These are phyloP conservation scores for Fusarium cicatricum DNA, from an alignment of 2,329 filamentous ascomycete species.

Conservation along the genomic window DNA sequence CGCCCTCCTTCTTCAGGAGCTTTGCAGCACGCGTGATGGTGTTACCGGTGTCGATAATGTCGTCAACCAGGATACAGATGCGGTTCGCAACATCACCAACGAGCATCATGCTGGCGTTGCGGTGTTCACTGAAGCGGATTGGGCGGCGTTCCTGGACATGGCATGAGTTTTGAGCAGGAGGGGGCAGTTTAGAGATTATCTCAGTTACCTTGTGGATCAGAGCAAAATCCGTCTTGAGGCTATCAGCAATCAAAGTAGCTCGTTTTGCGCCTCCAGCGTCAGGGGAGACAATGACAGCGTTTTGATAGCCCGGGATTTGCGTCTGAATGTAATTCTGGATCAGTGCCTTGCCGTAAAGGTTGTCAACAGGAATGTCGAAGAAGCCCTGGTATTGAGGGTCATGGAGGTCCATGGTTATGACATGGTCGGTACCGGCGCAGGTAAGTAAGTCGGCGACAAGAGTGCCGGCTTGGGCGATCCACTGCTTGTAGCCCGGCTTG, in stretches of 20 bases:
- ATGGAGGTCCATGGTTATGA: conserved; percentile 97
- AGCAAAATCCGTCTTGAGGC: conserved; percentile 92
- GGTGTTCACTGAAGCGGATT: conserved; percentile 85
- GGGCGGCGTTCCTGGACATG: conserved; percentile 79
- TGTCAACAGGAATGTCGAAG: conserved; percentile 98
- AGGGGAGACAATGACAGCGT: conserved; percentile 92
- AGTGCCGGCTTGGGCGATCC: conserved; percentile 97
- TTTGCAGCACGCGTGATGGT: conserved; percentile 97
- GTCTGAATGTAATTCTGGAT: conserved; percentile 77
- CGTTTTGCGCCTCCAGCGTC: conserved; percentile 97
- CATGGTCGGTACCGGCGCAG: conserved; percentile 94
- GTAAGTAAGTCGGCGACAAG: conserved; percentile 93
- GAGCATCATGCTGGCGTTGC: conserved; percentile 95
- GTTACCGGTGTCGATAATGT: conserved; percentile 94
- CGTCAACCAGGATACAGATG: conserved; percentile 90
- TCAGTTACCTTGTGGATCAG: conserved; percentile 87
- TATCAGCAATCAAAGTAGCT: conserved; percentile 93
- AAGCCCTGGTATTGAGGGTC: conserved; percentile 98
- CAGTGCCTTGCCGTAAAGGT: conserved; percentile 86
- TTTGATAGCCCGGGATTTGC: conserved; percentile 83
- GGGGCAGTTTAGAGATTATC: conserved; percentile 33
- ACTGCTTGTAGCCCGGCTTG: conserved; percentile 95
- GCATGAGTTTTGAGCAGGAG: conserved; percentile 48
- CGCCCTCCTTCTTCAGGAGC: conserved; percentile 94
- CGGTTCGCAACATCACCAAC: conserved; percentile 85